Evolutionary conservation across 108 stramenopile species (phyloP).

Genomic region (Skeletonema marinoi): DNA sequence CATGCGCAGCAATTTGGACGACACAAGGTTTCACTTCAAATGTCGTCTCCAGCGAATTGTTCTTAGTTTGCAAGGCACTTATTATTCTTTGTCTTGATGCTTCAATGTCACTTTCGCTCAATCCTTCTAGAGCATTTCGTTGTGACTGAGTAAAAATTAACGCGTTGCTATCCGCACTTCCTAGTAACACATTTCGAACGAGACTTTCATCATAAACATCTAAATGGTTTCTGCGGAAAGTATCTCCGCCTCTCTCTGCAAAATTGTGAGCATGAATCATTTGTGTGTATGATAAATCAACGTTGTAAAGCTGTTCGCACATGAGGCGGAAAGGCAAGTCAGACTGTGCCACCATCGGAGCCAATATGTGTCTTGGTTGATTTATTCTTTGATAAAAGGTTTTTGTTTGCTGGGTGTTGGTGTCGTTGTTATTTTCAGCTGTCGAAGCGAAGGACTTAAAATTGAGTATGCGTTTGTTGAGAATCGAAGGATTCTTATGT

Average conservation of each 20-base stretch:
- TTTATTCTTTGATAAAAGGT: conserved; percentile 41
- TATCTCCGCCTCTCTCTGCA: conserved; percentile 34
- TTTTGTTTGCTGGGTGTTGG: not conserved
- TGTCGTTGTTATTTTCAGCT: not conserved
- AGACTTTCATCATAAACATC: conserved; percentile 64
- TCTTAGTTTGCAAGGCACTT: conserved; percentile 5
- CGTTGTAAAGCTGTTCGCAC: conserved; percentile 80
- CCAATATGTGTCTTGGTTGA: conserved; percentile 51
- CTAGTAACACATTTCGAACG: conserved; percentile 33
- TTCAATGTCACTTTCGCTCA: conserved; percentile 24
- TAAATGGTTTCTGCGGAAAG: conserved; percentile 69
- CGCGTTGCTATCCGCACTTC: conserved; percentile 1
- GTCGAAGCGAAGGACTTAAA: not conserved
- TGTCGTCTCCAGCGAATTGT: not conserved
- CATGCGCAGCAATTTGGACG: conserved; percentile 94
- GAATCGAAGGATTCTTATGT: too few relatives aligned
- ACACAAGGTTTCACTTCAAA: conserved; percentile 53
- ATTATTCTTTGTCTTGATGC: conserved; percentile 23
- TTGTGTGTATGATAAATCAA: conserved; percentile 92
- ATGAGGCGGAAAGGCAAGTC: conserved; percentile 88
- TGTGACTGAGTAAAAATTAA: conserved; percentile 18
- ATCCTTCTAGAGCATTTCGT: conserved; percentile 18
- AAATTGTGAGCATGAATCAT: conserved; percentile 92
- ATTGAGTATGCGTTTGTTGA: not conserved
- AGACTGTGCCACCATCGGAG: conserved; percentile 88